Conservation (phyloP, 305 asterid species). For the Rubia tinctorum region DNA sequence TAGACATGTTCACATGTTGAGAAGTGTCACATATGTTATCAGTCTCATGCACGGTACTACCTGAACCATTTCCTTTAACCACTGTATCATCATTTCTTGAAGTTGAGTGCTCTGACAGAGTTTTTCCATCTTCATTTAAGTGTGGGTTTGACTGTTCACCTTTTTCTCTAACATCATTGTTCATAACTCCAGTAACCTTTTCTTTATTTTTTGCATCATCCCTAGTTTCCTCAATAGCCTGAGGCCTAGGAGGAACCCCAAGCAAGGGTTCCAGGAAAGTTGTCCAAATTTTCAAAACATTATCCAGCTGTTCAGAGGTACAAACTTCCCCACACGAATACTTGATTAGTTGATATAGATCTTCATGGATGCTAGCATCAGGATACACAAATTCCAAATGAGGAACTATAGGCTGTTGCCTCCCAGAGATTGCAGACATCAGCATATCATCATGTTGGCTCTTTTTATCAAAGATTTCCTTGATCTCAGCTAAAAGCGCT, state of each 20-base stretch:
- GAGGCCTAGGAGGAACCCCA: constrained; percentile 54
- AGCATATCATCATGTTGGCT: constrained; percentile 65
- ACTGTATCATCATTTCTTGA: constrained; percentile 37
- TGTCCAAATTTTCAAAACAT: constrained; percentile 83
- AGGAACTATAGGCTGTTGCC: constrained; percentile 54
- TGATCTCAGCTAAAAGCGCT: constrained; percentile 84
- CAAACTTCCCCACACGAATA: constrained; percentile 82
- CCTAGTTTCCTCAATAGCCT: constrained; percentile 35
- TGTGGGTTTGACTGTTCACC: constrained; percentile 26
- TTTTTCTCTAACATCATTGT: constrained; percentile 34
- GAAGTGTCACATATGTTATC: constrained; percentile 30
- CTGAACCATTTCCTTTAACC: constrained; percentile 32
- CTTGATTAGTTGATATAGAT: constrained; percentile 75
- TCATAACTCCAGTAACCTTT: constrained; percentile 28
- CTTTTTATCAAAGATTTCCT: constrained; percentile 57
- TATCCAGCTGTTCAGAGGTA: constrained; percentile 72
- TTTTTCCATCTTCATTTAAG: constrained; percentile 31
- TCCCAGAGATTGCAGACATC: constrained; percentile 61
- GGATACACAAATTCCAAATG: constrained; percentile 71
- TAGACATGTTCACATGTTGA: constrained; percentile 32
- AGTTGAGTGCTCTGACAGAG: constrained; percentile 34
- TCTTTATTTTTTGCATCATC: constrained; percentile 28
- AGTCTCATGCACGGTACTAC: constrained; percentile 29
- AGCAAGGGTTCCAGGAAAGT: constrained; percentile 73
- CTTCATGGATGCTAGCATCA: constrained; percentile 86